Evolutionary conservation across 108 stramenopile genomes (phyloP), one percentile per base, ranked within the genome.

Genomic region (Asterionellopsis glacialis): DNA sequence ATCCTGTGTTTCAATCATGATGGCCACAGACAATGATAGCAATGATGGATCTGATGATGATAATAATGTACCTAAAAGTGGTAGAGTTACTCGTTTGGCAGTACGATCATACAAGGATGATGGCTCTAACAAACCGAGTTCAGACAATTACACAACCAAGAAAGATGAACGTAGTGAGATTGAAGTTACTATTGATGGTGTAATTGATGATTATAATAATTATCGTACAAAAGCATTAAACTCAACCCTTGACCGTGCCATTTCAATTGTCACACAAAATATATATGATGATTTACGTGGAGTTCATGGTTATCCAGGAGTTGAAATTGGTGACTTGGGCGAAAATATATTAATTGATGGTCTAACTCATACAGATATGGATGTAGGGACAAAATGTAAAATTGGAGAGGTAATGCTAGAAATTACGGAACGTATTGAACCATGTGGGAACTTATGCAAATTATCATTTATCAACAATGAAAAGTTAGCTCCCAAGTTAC

Each of bases 371-470:
- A 24, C 47, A 25, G 77, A 73, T 52, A 80, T 84, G 49, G 21
- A 68, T 50, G 59, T 77, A 11, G 83, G 83, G 14, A 49, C 45
- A 3, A 16, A 25, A 0, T 44, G 45, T 50, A 50, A 43, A 19
- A 28, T 50, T 9, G 63, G 68, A 9, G 65, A 48, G 23, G 77
- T 77, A 1, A 51, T 80, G 15, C 41, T 81, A 11, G 80, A 84
- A 66, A 79, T 84, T 43, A 81, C 80, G 0, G 83, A 84, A 57
- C 74, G 47, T 11, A 78, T 78, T 25, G 74, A 61, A 33, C 80
- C 84, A 11, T 85, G 80, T 49, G 80, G 56, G 11, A 82, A 82
- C 54, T 53, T 81, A 10, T 85, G 84, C 65, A 85, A 79, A 45
- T 55, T 81, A 45, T 53, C 68, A 0, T 85, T 61, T 56, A 74